Percentiles rank a stretch among this genome's conserved stretches.
These are phyloP conservation scores for Pseudopyrenochaeta lycopersici DNA, from an alignment of 2,329 filamentous ascomycete genomes.

Conservation along the genomic window DNA sequence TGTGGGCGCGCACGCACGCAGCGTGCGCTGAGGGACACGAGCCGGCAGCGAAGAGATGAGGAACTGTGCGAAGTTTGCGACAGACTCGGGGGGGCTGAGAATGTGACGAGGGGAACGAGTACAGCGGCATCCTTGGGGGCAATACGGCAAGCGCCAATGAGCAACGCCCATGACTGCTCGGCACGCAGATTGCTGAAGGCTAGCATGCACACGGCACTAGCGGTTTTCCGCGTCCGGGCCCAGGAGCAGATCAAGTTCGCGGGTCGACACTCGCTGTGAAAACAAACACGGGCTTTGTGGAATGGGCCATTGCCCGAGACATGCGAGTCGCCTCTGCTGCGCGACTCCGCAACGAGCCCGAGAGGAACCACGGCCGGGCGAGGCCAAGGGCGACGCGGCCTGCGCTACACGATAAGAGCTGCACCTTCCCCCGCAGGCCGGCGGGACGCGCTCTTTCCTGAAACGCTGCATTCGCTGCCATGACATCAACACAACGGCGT, in stretches of 20 bases:
- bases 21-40: slow-evolving; percentile 15
- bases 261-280: slow-evolving; percentile 12
- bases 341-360: neutral
- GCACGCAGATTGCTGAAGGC: slow-evolving; percentile 10
- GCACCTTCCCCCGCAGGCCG: slow-evolving; percentile 15
- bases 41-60: slow-evolving; percentile 24
- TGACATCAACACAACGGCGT: slow-evolving; percentile 21
- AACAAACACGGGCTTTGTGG: slow-evolving; percentile 3
- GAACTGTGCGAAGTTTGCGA: slow-evolving; percentile 15
- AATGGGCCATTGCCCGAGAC: neutral
- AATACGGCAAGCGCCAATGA: neutral
- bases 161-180: neutral
- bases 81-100: slow-evolving; percentile 26
- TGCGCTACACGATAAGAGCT: slow-evolving; percentile 14
- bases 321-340: neutral
- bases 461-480: slow-evolving; percentile 20
- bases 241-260: slow-evolving; percentile 31
- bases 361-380: neutral
- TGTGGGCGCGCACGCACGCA: slow-evolving; percentile 5
- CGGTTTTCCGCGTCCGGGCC: slow-evolving; percentile 13
- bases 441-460: slow-evolving; percentile 18
- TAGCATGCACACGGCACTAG: slow-evolving; percentile 8
- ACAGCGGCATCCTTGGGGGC: neutral
- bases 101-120: slow-evolving; percentile 23
- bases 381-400: neutral